These are phyloP conservation scores for Phytophthora ramorum DNA, from an alignment of 352 stramenopile genomes.

Conservation along the genomic window DNA sequence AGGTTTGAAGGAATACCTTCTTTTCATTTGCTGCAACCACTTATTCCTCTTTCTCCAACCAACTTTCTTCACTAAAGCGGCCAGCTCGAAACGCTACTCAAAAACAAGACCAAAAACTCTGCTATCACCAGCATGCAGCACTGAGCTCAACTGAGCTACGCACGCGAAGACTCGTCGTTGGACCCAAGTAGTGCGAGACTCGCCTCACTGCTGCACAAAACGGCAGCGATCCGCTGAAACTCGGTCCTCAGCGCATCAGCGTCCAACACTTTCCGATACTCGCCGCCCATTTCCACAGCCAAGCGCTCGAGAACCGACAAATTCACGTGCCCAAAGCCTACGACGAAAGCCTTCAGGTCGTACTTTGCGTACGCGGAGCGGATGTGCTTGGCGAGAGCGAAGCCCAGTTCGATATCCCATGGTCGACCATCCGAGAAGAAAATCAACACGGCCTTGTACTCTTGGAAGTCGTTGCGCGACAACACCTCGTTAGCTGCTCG, in stretches of 20 bases:
- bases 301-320: slow-evolving; percentile 54
- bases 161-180: background rate
- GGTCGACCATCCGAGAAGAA: slow-evolving; percentile 59
- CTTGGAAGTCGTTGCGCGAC: slow-evolving; percentile 58
- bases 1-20: too few species aligned
- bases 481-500: slow-evolving; percentile 59
- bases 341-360: slow-evolving; percentile 58
- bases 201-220: slow-evolving; percentile 28
- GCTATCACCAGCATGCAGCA: background rate
- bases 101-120: too few species aligned
- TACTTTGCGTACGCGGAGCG: slow-evolving; percentile 57
- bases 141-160: background rate
- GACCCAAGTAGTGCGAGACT: slow-evolving; percentile 37
- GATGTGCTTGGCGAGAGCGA: slow-evolving; percentile 56
- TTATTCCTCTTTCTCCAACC: too few species aligned
- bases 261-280: slow-evolving; percentile 48
- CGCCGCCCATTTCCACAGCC: slow-evolving; percentile 51
- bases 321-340: slow-evolving; percentile 72
- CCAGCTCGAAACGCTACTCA: too few species aligned
- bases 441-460: slow-evolving; percentile 49
- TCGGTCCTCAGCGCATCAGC: slow-evolving; percentile 32
- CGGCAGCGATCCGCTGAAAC: slow-evolving; percentile 41
- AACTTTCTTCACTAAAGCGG: too few species aligned
- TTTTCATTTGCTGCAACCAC: too few species aligned
- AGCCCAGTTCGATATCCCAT: slow-evolving; percentile 29